Base-by-base conservation (phyloP, 1,139 yeast genomes). In the Scheffersomyces parashehatae region DNA sequence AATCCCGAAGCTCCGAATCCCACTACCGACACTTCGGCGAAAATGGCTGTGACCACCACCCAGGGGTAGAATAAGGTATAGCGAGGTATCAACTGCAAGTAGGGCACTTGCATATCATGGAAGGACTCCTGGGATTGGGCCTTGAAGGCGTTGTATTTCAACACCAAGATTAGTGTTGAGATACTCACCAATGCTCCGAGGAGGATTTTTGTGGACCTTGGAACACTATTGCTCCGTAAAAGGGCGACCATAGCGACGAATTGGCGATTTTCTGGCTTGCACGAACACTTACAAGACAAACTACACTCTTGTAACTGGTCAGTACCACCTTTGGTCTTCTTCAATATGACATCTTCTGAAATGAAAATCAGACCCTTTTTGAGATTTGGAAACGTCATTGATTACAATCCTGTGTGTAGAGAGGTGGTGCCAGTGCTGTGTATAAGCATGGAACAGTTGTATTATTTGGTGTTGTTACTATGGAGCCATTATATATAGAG, bases 41-140 rank as follows among this genome's bases (percentile, higher is more conserved):
- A 86, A 13, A 88, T 76, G 0, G 95, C 75, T 2, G 88, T 78
- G 29, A 82, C 55, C n/a, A 88, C 53, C 1, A 88, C 88, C 91
- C 95, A 86, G 4, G 96, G 96, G 49, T 81, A 76, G 45, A 66
- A 66, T 3, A 84, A 58, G 0, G 87, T 77, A 42, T 74, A 68
- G 16, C 75, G 67, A 3, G 97, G 96, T 5, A 88, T 79, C 60
- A 88, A 68, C 60, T 88, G 91, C 43, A 89, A 56, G 43, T 75
- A 71, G 1, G 96, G 88, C 3, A 83, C 75, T 29, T 67, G 59
- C 37, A 83, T 69, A 40, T 72, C 69, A 41, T 65, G 67, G 45
- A 73, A 68, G 10, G 35, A 31, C 3, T 14, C 20, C 10, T 14
- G 28, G 41, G 33, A 35, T 47, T 30, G 40, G 13, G 14, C 30